Conservation (phyloP, 2,329 filamentous ascomycete species). For the Helminthosporium solani region DNA sequence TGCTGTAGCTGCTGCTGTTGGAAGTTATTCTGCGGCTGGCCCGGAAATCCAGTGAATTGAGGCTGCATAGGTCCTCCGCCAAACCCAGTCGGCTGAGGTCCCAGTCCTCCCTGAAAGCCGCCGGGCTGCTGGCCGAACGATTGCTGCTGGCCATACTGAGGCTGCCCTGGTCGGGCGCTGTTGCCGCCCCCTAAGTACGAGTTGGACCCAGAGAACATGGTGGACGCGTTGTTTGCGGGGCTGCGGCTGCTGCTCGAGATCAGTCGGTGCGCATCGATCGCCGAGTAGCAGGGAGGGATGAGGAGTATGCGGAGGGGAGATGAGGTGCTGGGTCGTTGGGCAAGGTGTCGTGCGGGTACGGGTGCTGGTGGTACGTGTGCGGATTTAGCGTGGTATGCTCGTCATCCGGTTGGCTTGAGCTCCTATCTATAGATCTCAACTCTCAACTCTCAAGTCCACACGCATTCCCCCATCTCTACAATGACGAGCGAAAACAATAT, state of each 20-base stretch:
- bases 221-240: conserved; percentile 16
- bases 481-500: conserved; percentile 38
- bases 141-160: conserved; percentile 51
- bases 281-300: conserved; percentile 20
- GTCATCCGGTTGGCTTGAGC: conserved; percentile 10
- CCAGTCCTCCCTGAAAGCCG: conserved; percentile 49
- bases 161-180: conserved; percentile 66
- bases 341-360: neutral
- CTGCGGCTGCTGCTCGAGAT: conserved; percentile 3
- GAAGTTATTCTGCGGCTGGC: conserved; percentile 49
- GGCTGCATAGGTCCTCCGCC: conserved; percentile 52
- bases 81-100: conserved; percentile 54
- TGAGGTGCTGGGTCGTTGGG: neutral
- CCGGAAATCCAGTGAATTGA: conserved; percentile 52
- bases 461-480: neutral
- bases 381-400: neutral
- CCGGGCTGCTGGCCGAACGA: conserved; percentile 57
- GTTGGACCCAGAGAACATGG: conserved; percentile 90
- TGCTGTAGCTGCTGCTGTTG: conserved; percentile 44
- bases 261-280: conserved; percentile 3
- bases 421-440: no score
- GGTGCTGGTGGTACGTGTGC: conserved; percentile 15
- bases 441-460: no score
- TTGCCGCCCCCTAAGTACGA: conserved; percentile 79
- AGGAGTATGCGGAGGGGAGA: conserved; percentile 5